Evolutionary conservation across 768 basidiomycete genomes (phyloP), one percentile per base, ranked within the genome.

Genomic region (Collybiopsis luxurians): DNA sequence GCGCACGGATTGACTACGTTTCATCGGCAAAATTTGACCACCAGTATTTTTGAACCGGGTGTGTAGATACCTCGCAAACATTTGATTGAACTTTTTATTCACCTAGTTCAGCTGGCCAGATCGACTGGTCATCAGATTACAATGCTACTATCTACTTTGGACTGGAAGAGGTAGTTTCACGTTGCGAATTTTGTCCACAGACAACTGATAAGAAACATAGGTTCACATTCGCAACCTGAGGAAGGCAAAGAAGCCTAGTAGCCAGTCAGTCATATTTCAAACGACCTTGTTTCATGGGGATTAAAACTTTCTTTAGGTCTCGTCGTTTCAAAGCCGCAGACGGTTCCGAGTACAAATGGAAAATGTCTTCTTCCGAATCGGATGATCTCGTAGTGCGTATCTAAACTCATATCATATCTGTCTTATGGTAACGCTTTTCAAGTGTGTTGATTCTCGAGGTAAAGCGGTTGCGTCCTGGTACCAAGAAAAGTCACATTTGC

Each of bases 291-390:
- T 30, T 10, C 27, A 28, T 28, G 4, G 12, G 17, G 30, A 12
- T 40, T 39, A 6, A 11, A 12, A 36, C 3, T 10, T 54, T 36
- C 28, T 51, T 52, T 24, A 82, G 83, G 56, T 84, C 83, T 11
- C 78, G 83, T 56, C 69, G 82, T 26, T 84, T 84, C 71, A 82
- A 78, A 61, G 79, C n/a, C n/a, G n/a, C 67, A 12, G 67, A 65
- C 4, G 75, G 75, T 36, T 63, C 70, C 27, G 78, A 80, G 61
- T 84, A 84, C 71, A 84, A 83, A 60, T 84, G 83, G 83, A 84
- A 80, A 66, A 66, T 76, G 36, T 65, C 66, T 48, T 74, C 76
- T 42, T 75, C 78, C 50, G 73, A 71, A 48, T 58, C 45, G 34
- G 76, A 4, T 21, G 50, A 81, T 63, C 70, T 84, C 50, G 69